phyloP scores from a whole-genome alignment of 2,329 filamentous ascomycete species.

The Aphanocladium album region DNA sequence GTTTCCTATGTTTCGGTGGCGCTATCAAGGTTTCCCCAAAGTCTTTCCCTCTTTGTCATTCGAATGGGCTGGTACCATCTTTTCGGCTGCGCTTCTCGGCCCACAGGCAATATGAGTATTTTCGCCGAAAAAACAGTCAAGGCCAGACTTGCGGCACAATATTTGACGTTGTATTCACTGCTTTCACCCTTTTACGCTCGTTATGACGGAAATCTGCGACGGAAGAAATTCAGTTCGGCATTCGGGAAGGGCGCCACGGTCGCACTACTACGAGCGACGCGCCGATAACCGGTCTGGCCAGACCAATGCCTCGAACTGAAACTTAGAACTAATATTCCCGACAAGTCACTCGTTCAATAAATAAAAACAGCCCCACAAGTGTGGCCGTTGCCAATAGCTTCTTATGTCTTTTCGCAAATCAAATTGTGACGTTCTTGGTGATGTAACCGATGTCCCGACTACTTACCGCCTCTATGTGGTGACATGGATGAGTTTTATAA shows the following conservation, averaged over 20 bases:
- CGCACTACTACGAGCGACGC: neutral
- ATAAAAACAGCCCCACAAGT: neutral
- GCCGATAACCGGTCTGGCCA: neutral
- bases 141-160: neutral
- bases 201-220: neutral
- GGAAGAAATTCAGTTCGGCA: neutral
- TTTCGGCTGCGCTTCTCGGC: neutral
- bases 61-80: constrained; percentile 2
- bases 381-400: neutral
- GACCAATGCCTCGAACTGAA: neutral
- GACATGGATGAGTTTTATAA: neutral
- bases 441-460: neutral
- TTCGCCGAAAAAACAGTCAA: neutral
- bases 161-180: neutral
- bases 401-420: neutral
- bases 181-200: neutral
- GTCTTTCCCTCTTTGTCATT: neutral
- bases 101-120: neutral
- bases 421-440: neutral
- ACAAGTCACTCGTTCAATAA: neutral
- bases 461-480: no score
- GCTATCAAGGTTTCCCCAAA: neutral
- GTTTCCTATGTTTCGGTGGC: neutral
- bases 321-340: neutral
- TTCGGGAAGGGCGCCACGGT: constrained; percentile 3